A percentile compares a stretch with the other conserved stretches of the same genome.
These are phyloP conservation scores for Vaccinium vitisidaea DNA, from an alignment of 148 eudicot species.

Conservation along the genomic window DNA sequence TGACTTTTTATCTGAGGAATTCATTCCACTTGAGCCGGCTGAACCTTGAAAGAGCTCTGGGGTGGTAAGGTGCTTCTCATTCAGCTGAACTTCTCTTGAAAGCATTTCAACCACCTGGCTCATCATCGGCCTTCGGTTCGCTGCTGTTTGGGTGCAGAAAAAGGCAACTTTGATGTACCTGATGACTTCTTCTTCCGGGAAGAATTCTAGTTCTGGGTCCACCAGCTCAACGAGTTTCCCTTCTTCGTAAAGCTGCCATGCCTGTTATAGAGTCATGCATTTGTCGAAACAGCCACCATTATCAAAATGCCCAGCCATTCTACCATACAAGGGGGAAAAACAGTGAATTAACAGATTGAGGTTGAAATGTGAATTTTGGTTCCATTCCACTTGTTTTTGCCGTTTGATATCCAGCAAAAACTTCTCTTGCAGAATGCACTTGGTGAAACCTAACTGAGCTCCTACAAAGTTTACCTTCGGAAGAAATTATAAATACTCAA, in stretches of 20 bases:
- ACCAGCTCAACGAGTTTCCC: slow-evolving; percentile 69
- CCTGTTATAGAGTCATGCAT: slow-evolving; percentile 40
- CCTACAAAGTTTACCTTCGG: background rate
- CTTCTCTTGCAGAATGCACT: background rate
- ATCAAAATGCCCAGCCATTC: background rate
- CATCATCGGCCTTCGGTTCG: slow-evolving; percentile 76
- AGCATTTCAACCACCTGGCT: slow-evolving; percentile 87
- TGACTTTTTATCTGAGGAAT: slow-evolving; percentile 31
- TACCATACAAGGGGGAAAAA: too few relatives aligned
- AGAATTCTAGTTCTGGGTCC: slow-evolving; percentile 62
- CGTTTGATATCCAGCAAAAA: slow-evolving; percentile 26
- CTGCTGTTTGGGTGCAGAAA: slow-evolving; percentile 80
- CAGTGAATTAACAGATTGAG: background rate
- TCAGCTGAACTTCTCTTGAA: slow-evolving; percentile 48
- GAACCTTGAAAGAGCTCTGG: slow-evolving; percentile 67
- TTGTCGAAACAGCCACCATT: background rate
- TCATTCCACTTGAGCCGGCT: slow-evolving; percentile 7
- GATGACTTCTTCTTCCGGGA: slow-evolving; percentile 51
- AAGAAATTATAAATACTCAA: background rate
- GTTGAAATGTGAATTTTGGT: background rate
- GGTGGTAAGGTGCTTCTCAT: slow-evolving; percentile 64
- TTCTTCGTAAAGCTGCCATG: slow-evolving; percentile 77
- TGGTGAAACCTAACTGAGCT: background rate
- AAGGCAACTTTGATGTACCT: slow-evolving; percentile 78
- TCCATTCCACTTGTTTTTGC: background rate